Percentiles rank a stretch among this genome's conserved stretches.
These are phyloP conservation scores for Silene conica DNA, from an alignment of 148 eudicot genomes.

Conservation along the genomic window DNA sequence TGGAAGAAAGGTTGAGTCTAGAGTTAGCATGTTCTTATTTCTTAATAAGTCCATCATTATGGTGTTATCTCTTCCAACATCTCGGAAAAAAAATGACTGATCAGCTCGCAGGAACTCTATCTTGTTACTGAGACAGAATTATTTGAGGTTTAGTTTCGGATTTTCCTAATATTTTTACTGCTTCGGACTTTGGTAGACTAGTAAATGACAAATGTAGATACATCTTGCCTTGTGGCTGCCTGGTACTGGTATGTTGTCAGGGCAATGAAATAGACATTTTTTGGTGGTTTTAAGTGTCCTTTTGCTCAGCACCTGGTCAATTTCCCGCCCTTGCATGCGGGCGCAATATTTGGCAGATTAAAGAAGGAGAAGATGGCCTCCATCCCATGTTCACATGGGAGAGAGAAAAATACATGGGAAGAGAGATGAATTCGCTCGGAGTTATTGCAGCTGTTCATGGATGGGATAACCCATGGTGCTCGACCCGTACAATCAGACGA, in stretches of 20 bases:
- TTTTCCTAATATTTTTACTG: neutral
- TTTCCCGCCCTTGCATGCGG: neutral
- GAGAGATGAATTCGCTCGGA: neutral
- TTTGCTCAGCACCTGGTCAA: neutral
- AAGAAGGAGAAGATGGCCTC: neutral
- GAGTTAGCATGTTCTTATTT: neutral
- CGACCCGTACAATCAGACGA: neutral
- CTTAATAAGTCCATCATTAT: neutral
- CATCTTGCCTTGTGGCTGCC: neutral
- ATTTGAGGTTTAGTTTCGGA: neutral
- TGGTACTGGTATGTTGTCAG: slow-evolving; percentile 9
- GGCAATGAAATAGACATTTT: neutral
- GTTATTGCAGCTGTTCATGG: neutral
- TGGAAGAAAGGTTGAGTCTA: neutral
- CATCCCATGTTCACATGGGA: slow-evolving; percentile 8
- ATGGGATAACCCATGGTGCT: too few relatives aligned
- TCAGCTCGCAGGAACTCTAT: neutral
- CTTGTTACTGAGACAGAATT: neutral
- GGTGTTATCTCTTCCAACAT: too few relatives aligned
- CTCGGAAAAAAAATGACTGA: too few relatives aligned
- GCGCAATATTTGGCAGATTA: neutral
- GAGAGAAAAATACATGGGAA: neutral
- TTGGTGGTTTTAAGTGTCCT: neutral
- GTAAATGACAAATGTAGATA: neutral
- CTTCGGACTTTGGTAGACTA: neutral